These are phyloP conservation scores for Coccinonectria pachysandricola DNA, from an alignment of 2,329 filamentous ascomycete species.

Conservation along the genomic window DNA sequence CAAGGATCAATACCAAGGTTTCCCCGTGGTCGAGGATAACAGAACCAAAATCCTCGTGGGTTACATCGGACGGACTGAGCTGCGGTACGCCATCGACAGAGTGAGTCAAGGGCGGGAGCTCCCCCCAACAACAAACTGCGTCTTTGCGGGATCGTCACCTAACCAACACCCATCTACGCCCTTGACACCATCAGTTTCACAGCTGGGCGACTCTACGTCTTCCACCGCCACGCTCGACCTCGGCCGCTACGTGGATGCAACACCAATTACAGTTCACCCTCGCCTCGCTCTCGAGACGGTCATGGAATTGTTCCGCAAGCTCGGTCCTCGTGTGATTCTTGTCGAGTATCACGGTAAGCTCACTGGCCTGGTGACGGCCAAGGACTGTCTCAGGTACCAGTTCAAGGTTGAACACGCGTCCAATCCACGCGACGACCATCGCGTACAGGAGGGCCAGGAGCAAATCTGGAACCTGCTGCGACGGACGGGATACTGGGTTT, in stretches of 20 bases:
- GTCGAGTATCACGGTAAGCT: conserved; percentile 83
- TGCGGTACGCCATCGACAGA: conserved; percentile 81
- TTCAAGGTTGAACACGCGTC: conserved; percentile 90
- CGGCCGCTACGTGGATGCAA: conserved; percentile 76
- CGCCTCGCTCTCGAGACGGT: conserved; percentile 88
- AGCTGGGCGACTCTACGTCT: conserved; percentile 9
- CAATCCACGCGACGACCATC: conserved; percentile 52
- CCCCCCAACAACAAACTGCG: conserved; percentile 60
- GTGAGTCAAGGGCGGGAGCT: conserved; percentile 60
- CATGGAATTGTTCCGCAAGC: conserved; percentile 98
- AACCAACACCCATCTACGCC: conserved; percentile 23
- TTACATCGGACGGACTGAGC: conserved; percentile 85
- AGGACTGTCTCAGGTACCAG: conserved; percentile 94
- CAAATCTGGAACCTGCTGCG: conserved; percentile 51
- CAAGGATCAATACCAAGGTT: conserved; percentile 80
- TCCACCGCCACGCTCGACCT: conserved; percentile 61
- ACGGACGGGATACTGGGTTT: conserved; percentile 46
- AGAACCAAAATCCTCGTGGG: conserved; percentile 66
- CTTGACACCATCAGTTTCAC: conserved; percentile 13
- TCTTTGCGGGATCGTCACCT: conserved; percentile 48
- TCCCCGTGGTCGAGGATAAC: conserved; percentile 75
- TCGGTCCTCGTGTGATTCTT: conserved; percentile 85
- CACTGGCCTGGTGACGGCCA: conserved; percentile 81
- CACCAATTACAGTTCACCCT: conserved; percentile 84
- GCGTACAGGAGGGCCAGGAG: conserved; percentile 49